These are phyloP conservation scores for Fusarium duplospermum DNA, from an alignment of 2,329 filamentous ascomycete species.

Conservation along the genomic window DNA sequence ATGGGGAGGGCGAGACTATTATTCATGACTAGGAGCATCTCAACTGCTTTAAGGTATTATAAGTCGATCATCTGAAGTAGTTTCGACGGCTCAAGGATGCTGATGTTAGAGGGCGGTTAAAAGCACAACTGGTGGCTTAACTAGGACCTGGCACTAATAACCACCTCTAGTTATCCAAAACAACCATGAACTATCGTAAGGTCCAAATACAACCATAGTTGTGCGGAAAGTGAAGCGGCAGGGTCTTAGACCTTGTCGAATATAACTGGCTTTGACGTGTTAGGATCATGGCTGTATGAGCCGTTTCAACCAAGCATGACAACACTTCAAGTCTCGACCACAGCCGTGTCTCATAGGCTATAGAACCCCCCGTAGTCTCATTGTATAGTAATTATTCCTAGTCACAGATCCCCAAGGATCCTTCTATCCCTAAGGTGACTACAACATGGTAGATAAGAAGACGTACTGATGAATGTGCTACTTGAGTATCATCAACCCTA, in stretches of 20 bases:
- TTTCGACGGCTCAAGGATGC: neutral
- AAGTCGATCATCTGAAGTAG: neutral
- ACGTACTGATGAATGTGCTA: neutral
- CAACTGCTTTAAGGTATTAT: neutral
- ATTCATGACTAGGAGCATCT: neutral
- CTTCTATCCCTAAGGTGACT: neutral
- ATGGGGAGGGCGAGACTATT: neutral
- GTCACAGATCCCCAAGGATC: neutral
- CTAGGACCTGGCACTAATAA: neutral
- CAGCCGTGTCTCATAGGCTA: neutral
- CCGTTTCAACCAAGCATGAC: neutral
- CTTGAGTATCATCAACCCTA: neutral
- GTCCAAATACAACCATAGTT: neutral
- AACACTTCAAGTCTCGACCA: neutral
- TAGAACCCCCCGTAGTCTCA: neutral
- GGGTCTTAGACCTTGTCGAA: neutral
- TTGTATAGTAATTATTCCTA: neutral
- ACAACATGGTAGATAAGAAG: neutral
- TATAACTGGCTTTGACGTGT: neutral
- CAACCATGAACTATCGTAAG: neutral
- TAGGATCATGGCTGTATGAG: neutral
- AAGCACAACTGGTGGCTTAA: neutral
- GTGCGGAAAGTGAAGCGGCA: neutral
- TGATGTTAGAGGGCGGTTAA: neutral
- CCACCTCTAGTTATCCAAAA: neutral